phyloP scores from a whole-genome alignment of 371 early-diverging fungal genomes.

The Massospora cicadina region DNA sequence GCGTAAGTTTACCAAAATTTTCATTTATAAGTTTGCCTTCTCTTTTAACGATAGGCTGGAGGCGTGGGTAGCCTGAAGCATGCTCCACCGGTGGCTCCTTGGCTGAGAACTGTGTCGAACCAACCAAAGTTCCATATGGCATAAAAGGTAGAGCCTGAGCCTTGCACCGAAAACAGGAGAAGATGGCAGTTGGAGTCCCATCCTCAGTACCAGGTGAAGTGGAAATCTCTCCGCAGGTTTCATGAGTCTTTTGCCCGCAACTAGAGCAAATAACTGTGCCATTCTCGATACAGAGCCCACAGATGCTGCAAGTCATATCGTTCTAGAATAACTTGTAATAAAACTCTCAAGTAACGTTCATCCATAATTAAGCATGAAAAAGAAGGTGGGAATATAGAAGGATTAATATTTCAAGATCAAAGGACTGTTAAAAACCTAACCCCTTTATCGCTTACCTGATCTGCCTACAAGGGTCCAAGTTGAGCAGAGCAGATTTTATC shows the following conservation, averaged over 20 bases:
- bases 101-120: not conserved
- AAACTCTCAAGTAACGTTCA: too few species aligned
- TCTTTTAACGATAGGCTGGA: not conserved
- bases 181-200: not conserved
- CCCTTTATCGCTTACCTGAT: too few species aligned
- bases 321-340: not conserved
- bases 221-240: not conserved
- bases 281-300: not conserved
- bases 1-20: not conserved
- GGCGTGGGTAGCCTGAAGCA: not conserved
- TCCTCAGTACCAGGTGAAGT: not conserved
- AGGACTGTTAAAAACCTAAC: too few species aligned
- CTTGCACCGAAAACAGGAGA: not conserved
- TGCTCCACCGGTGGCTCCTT: not conserved
- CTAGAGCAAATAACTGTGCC: not conserved
- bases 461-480: too few species aligned
- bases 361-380: too few species aligned
- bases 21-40: not conserved
- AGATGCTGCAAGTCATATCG: not conserved
- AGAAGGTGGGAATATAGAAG: too few species aligned
- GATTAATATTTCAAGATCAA: too few species aligned
- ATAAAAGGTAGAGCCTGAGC: not conserved
- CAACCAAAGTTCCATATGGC: not conserved
- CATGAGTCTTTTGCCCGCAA: not conserved
- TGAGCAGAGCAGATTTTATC: too few species aligned